Conservation (phyloP, 768 basidiomycete genomes). For the Gelatoporia subvermispora region DNA sequence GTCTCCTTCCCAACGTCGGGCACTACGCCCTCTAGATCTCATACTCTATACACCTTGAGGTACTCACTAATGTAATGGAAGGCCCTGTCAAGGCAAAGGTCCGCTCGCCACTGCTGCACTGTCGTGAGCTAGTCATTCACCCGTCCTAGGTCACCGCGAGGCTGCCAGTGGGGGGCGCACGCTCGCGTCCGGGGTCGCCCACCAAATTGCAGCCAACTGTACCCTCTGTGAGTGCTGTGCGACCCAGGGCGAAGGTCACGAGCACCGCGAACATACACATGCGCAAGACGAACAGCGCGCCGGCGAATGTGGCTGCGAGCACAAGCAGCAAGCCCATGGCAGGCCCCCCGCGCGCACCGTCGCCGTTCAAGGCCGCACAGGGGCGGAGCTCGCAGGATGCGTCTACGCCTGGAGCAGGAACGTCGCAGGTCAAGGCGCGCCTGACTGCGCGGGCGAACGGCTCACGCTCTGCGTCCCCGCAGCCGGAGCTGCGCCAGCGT, state of each 20-base stretch:
- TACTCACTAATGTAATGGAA: constrained; percentile 34
- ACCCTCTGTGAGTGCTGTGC: constrained; percentile 23
- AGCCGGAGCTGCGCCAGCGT: constrained; percentile 25
- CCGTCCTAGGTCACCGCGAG: constrained; percentile 48
- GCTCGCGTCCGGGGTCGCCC: constrained; percentile 45
- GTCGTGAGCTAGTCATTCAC: no score
- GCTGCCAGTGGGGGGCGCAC: constrained; percentile 16
- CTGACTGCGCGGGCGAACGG: constrained; percentile 15
- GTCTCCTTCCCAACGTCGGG: background rate
- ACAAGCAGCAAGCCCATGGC: constrained; percentile 14
- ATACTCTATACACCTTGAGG: background rate
- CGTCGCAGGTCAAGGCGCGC: constrained; percentile 19
- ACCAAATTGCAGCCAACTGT: constrained; percentile 30
- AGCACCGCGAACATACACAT: constrained; percentile 36
- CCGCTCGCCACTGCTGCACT: background rate
- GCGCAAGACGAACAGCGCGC: constrained; percentile 20
- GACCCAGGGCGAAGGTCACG: constrained; percentile 62
- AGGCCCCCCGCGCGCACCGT: constrained; percentile 30
- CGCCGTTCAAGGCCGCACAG: constrained; percentile 34
- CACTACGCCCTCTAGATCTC: background rate
- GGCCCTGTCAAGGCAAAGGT: constrained; percentile 45
- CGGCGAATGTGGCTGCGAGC: background rate
- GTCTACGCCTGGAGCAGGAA: constrained; percentile 26
- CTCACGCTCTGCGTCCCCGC: constrained; percentile 11
- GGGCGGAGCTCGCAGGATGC: constrained; percentile 23